Conservation (phyloP, 306 rosid genomes). For the Quercus glauca region DNA sequence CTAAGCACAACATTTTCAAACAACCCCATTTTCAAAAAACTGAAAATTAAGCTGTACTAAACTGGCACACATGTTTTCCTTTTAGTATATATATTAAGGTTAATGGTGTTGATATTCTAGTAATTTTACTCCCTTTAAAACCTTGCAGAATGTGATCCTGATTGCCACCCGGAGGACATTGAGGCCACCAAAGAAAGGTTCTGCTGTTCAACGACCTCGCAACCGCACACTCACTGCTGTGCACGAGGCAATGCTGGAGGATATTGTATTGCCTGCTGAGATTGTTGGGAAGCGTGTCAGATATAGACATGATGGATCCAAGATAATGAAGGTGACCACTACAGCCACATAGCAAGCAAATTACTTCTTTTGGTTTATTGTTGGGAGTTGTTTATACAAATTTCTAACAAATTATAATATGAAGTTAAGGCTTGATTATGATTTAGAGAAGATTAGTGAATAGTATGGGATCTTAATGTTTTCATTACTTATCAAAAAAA, state of each 20-base stretch:
- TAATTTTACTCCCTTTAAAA: background rate
- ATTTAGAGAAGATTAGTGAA: background rate
- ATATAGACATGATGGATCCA: slow-evolving; percentile 74
- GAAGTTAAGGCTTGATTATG: background rate
- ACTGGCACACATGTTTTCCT: background rate
- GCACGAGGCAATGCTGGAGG: slow-evolving; percentile 87
- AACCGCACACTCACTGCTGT: slow-evolving; percentile 85
- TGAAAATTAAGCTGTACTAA: too few species aligned
- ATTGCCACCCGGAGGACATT: slow-evolving; percentile 76
- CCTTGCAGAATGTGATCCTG: slow-evolving; percentile 62
- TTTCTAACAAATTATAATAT: background rate
- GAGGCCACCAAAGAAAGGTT: slow-evolving; percentile 91
- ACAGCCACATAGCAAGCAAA: background rate
- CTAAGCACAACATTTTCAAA: too few species aligned
- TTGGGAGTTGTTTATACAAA: background rate
- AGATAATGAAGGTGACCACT: slow-evolving; percentile 67
- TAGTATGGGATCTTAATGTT: background rate
- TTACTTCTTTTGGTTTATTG: background rate
- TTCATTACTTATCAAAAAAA: too few species aligned
- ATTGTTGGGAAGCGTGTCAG: slow-evolving; percentile 85
- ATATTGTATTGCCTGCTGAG: slow-evolving; percentile 86
- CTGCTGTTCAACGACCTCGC: slow-evolving; percentile 84
- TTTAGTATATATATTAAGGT: background rate
- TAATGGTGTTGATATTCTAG: background rate
- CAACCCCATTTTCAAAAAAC: too few species aligned